Evolutionary conservation across 176 grass and related monocot species (phyloP), one percentile per base, ranked within the genome.

Genomic region (Oryza meridionalis): DNA sequence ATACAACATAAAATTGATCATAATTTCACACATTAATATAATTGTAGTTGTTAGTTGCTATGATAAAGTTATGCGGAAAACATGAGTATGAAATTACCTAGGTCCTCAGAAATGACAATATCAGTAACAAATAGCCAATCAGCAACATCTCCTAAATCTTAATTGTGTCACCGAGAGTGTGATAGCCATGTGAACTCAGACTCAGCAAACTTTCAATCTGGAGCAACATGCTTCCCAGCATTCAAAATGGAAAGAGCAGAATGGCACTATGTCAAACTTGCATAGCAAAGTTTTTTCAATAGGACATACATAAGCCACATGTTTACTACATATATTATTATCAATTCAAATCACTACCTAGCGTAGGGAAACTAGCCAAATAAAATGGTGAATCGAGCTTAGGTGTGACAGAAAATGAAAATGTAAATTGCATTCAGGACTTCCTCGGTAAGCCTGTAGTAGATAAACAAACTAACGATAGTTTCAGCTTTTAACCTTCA

Each of bases 341-440:
- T 43, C n/a, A 77, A 77, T 62, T 32, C 33, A 77, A 63, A 77
- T 32, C 21, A 77, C 61, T 14, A 77, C 21, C 33, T 42, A 63
- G 53, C 58, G 29, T 35, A 35, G 9, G 12, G n/a, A 42, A 72
- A 46, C 22, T 46, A 46, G 10, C 44, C 44, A 46, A 51, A 51
- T 74, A 74, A 51, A 51, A 51, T 74, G 46, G 46, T 45, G 29
- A 14, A 74, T 50, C 46, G 50, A 74, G 24, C 25, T 12, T 16
- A 7, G 59, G 76, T 16, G 5, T 44, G 37, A 37, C 76, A 78
- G 35, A 8, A 65, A 78, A 78, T 78, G 76, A 11, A 58, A 65
- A 64, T 78, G 25, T 59, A 65, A 44, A 65, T 29, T 75, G 49
- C 51, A 63, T 55, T 10, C 16, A 11, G 26, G 21, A 26, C 46